Evolutionary conservation across 2,329 filamentous ascomycete genomes (phyloP).

Genomic region (Sodiomyces alkalinus): DNA sequence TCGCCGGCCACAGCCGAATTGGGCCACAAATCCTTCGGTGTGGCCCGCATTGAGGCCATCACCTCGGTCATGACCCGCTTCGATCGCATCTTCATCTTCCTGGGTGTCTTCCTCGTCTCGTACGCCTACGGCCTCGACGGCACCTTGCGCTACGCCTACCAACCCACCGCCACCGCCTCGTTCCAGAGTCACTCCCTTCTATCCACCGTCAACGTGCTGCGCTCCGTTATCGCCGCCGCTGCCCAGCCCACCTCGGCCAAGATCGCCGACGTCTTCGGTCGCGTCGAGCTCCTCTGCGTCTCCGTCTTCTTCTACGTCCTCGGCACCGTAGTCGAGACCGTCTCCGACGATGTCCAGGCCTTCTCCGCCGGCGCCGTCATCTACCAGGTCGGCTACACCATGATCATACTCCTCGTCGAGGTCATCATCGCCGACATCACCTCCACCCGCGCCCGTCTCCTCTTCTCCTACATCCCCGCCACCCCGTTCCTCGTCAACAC

Average conservation of each 20-base stretch:
- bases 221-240: constrained; percentile 43
- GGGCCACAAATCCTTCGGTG: constrained; percentile 34
- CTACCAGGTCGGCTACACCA: constrained; percentile 50
- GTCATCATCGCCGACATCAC: constrained; percentile 50
- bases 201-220: constrained; percentile 40
- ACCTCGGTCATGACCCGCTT: constrained; percentile 30
- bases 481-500: constrained; percentile 48
- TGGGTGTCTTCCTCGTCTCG: constrained; percentile 45
- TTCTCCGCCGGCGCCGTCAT: constrained; percentile 44
- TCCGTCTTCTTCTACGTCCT: constrained; percentile 46
- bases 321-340: constrained; percentile 41
- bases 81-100: constrained; percentile 43
- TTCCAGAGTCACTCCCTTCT: constrained; percentile 38
- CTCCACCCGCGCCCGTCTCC: constrained; percentile 43
- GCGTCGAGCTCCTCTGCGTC: constrained; percentile 40
- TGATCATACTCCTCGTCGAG: constrained; percentile 44
- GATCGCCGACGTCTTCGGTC: constrained; percentile 48
- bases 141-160: constrained; percentile 38
- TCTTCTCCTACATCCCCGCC: constrained; percentile 50
- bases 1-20: no score
- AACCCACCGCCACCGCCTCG: constrained; percentile 35
- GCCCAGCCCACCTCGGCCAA: constrained; percentile 42
- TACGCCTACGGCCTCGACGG: constrained; percentile 50
- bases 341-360: constrained; percentile 27
- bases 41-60: constrained; percentile 43